These are phyloP conservation scores for Cicer cuneatum DNA, from an alignment of 306 rosid genomes.

Conservation along the genomic window DNA sequence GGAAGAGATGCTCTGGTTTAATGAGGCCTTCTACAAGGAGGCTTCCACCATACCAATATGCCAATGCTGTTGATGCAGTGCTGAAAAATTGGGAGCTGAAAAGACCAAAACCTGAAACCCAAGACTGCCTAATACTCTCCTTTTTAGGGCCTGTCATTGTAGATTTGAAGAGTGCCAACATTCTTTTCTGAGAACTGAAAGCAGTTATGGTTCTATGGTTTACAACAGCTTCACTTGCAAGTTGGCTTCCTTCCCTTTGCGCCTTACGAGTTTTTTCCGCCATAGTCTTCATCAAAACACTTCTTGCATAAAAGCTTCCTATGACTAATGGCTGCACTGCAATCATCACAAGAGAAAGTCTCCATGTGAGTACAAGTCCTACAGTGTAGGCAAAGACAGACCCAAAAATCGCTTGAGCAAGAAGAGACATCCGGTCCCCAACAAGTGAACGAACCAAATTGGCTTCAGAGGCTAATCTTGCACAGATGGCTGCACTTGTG, in stretches of 20 bases:
- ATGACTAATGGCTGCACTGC: constrained; percentile 87
- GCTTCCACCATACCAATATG: constrained; percentile 90
- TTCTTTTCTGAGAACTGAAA: constrained; percentile 82
- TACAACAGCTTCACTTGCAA: constrained; percentile 85
- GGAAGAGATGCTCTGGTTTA: constrained; percentile 69
- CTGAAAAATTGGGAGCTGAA: constrained; percentile 83
- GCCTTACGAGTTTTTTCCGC: constrained; percentile 76
- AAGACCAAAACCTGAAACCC: constrained; percentile 83
- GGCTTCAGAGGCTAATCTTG: constrained; percentile 80
- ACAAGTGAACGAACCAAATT: constrained; percentile 87
- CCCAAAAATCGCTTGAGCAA: constrained; percentile 81
- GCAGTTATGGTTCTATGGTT: constrained; percentile 90
- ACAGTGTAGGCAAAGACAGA: constrained; percentile 69
- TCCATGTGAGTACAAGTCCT: constrained; percentile 81
- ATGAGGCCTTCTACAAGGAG: constrained; percentile 55
- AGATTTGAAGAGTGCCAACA: constrained; percentile 68
- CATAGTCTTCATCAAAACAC: constrained; percentile 80
- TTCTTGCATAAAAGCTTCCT: constrained; percentile 85
- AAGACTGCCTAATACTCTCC: constrained; percentile 84
- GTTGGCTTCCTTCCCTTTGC: constrained; percentile 83
- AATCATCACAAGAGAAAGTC: constrained; percentile 86
- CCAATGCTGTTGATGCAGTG: constrained; percentile 83
- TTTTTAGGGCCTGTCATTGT: constrained; percentile 66
- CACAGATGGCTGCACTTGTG: constrained; percentile 88
- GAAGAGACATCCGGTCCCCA: constrained; percentile 76